Conservation (phyloP, 2,329 filamentous ascomycete genomes). For the Talaromyces sp. region DNA sequence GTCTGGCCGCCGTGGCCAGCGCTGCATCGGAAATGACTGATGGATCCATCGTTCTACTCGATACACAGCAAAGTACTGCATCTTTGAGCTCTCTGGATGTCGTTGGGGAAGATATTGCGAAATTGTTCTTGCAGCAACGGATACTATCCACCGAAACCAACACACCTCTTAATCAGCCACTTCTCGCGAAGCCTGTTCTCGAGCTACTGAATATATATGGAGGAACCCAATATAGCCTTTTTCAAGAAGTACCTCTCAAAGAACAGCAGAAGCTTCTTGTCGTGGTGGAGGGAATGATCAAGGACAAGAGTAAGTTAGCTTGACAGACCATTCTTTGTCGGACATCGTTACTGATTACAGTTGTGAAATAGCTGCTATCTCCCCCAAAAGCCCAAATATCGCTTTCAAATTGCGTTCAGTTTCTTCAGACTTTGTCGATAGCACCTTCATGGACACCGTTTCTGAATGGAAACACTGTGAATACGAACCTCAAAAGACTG, state of each 20-base stretch:
- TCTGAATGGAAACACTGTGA: constrained; percentile 24
- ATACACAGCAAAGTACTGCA: constrained; percentile 16
- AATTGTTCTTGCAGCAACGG: constrained; percentile 45
- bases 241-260: constrained; percentile 32
- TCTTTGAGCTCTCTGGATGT: constrained; percentile 7
- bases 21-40: constrained; percentile 28
- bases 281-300: constrained; percentile 55
- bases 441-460: constrained; percentile 17
- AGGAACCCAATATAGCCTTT: constrained; percentile 50
- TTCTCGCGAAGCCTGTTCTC: constrained; percentile 49
- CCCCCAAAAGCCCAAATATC: constrained; percentile 5
- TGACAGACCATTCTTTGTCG: background rate
- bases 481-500: constrained; percentile 6
- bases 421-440: constrained; percentile 18
- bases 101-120: constrained; percentile 33
- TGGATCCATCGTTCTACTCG: constrained; percentile 34
- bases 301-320: constrained; percentile 54
- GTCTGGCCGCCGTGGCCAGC: constrained; percentile 26
- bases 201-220: constrained; percentile 60
- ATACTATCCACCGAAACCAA: constrained; percentile 49
- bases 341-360: background rate
- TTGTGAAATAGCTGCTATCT: constrained; percentile 21
- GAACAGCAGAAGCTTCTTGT: constrained; percentile 32
- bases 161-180: constrained; percentile 27
- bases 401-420: constrained; percentile 20